A percentile compares a stretch with the other conserved stretches of the same genome.
Conservation (phyloP, 1,284 basidiomycete genomes). For the Hortiboletus rubellus region DNA sequence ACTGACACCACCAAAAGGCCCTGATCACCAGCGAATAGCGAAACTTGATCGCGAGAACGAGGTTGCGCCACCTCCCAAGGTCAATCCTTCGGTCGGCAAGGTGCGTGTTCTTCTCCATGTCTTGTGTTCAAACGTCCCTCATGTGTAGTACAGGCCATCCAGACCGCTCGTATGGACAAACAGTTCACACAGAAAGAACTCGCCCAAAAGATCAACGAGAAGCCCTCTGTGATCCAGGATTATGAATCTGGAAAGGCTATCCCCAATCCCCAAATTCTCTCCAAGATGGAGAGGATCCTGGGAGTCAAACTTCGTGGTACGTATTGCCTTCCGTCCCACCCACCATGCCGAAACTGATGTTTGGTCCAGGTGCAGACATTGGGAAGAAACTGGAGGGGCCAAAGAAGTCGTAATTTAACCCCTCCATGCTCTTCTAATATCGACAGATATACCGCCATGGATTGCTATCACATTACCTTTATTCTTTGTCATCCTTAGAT, state of each 20-base stretch:
- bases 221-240: conserved; percentile 84
- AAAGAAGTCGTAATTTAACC: conserved; percentile 62
- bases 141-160: conserved; percentile 66
- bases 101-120: conserved; percentile 41
- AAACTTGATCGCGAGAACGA: conserved; percentile 96
- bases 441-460: conserved; percentile 21
- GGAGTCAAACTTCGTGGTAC: conserved; percentile 91
- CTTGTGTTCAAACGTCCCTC: not conserved
- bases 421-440: conserved; percentile 27
- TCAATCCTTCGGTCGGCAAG: conserved; percentile 79
- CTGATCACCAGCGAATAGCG: conserved; percentile 91
- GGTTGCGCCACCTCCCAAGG: conserved; percentile 90
- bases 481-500: conserved; percentile 26
- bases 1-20: conserved; percentile 47
- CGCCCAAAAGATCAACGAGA: conserved; percentile 91
- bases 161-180: conserved; percentile 76
- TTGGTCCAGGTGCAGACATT: conserved; percentile 63
- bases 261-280: conserved; percentile 87
- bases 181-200: conserved; percentile 91
- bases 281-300: conserved; percentile 88
- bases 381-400: conserved; percentile 78
- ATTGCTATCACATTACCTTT: conserved; percentile 14
- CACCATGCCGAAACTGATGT: conserved; percentile 2
- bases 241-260: conserved; percentile 90
- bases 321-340: conserved; percentile 22